phyloP scores from a whole-genome alignment of 805 yeast species.

The Wickerhamiella sergipiensis region DNA sequence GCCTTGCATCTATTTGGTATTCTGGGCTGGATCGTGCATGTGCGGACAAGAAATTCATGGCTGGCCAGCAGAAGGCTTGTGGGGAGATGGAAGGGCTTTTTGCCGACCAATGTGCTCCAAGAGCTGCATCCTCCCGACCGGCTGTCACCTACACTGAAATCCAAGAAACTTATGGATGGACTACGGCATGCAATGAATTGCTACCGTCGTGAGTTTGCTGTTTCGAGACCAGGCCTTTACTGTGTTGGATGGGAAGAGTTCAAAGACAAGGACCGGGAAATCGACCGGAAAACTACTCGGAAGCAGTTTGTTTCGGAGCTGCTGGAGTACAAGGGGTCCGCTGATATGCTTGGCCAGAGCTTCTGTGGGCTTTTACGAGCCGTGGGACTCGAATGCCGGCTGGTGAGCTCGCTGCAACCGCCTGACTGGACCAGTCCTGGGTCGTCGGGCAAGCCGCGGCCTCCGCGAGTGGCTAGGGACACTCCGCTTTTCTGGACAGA shows the following conservation, averaged over 20 bases:
- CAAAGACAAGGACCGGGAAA: slow-evolving; percentile 14
- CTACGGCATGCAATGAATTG: slow-evolving; percentile 48
- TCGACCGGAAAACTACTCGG: slow-evolving; percentile 22
- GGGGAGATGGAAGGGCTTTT: slow-evolving; percentile 28
- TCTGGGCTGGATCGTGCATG: slow-evolving; percentile 50
- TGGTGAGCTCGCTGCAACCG: slow-evolving; percentile 77
- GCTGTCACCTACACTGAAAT: slow-evolving; percentile 33
- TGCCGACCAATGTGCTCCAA: slow-evolving; percentile 35
- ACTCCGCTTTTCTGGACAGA: slow-evolving; percentile 84
- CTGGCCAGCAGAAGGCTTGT: slow-evolving; percentile 38
- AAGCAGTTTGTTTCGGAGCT: slow-evolving; percentile 34
- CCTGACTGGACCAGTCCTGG: slow-evolving; percentile 41
- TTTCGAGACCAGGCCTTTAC: slow-evolving; percentile 29
- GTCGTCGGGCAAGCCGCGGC: slow-evolving; percentile 2
- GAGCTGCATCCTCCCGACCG: slow-evolving; percentile 38
- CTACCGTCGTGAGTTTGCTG: slow-evolving; percentile 45
- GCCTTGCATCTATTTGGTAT: slow-evolving; percentile 46
- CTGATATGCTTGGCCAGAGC: slow-evolving; percentile 78
- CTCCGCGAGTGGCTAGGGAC: slow-evolving; percentile 21
- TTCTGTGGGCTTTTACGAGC: slow-evolving; percentile 66
- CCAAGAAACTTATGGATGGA: slow-evolving; percentile 65
- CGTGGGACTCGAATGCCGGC: slow-evolving; percentile 53
- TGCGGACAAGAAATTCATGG: slow-evolving; percentile 61
- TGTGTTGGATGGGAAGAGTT: slow-evolving; percentile 38
- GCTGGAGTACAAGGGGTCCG: slow-evolving; percentile 43